Base-by-base conservation (phyloP, 345 rosid genomes). In the Bruguiera gymnorhiza region DNA sequence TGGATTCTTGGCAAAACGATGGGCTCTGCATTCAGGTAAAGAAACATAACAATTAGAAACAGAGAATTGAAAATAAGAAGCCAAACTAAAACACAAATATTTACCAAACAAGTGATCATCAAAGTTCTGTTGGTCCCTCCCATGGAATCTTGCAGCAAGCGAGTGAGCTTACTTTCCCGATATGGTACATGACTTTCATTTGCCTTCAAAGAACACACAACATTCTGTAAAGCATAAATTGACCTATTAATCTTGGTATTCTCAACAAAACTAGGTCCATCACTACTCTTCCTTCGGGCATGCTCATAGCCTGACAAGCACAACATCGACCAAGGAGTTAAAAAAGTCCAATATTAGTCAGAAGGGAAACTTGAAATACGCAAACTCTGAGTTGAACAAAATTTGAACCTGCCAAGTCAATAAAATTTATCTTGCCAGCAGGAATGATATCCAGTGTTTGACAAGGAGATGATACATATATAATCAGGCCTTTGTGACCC, bases 121-220 rank as follows among this genome's bases (percentile, higher is more conserved):
- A 86, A 67, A 9, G 85, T 75, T 75, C 51, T 77, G 76, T 73
- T 81, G 57, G 62, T 65, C 66, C 91, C 84, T 75, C 84, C 82
- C 18, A 92, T 71, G 23, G 94, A 92, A 65, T 88, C 90, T 68
- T 85, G 86, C 80, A 89, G 70, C 88, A 92, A 76, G 58, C 79
- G 88, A 46, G 92, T 87, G 36, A 92, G 83, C 76, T 83, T 88
- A 73, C 89, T 92, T 79, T 88, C 96, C 29, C 96, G 85, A 74
- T 86, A 92, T 26, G 94, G 96, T 39, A 92, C 85, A 65, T 84
- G 89, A 23, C 69, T 68, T 62, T 86, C 92, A 66, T 84, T 86
- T 48, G 85, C 84, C 65, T 75, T 88, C 65, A 92, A 75, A 55
- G 98, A 86, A 69, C 70, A 81, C 64, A 88, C 57, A 62, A 92